A percentile compares a stretch with the other conserved stretches of the same genome.
Evolutionary conservation across 2,329 filamentous ascomycete genomes (phyloP).

Genomic region (Sporothrix luriei): DNA sequence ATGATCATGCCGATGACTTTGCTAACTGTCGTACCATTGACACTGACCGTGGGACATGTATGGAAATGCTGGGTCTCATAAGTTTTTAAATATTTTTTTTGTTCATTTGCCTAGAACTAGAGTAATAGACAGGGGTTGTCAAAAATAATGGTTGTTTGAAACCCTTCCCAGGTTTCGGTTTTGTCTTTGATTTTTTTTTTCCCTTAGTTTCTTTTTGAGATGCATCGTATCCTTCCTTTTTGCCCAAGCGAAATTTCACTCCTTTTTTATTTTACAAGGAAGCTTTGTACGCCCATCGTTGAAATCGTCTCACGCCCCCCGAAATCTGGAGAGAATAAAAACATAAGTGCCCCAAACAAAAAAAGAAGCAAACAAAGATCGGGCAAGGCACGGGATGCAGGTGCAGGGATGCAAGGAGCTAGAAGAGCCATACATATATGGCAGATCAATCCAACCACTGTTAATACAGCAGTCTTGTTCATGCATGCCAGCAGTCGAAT

Average conservation of each 20-base stretch:
- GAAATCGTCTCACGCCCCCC: conserved; percentile 26
- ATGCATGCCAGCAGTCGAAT: background rate
- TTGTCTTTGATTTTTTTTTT: conserved; percentile 29
- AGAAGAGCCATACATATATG: background rate
- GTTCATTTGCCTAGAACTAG: conserved; percentile 19
- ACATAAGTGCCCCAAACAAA: conserved; percentile 27
- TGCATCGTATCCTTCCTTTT: conserved; percentile 22
- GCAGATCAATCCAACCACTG: background rate
- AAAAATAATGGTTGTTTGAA: conserved; percentile 25
- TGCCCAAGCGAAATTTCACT: conserved; percentile 26
- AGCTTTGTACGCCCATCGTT: conserved; percentile 31
- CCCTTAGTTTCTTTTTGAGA: conserved; percentile 29
- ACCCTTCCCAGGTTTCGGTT: conserved; percentile 22
- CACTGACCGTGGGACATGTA: too few relatives aligned
- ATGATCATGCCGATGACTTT: background rate
- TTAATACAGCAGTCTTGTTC: conserved; percentile 19
- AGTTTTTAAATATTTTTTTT: conserved; percentile 29
- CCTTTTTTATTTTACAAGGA: conserved; percentile 29
- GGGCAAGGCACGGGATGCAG: background rate
- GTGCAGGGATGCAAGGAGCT: background rate
- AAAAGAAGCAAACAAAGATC: conserved; percentile 26
- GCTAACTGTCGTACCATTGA: too few relatives aligned
- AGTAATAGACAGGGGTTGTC: conserved; percentile 25
- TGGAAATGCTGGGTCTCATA: background rate
- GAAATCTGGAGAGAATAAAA: conserved; percentile 33